These are phyloP conservation scores for Coniferiporia sulphurascens DNA, from an alignment of 1,284 basidiomycete species.

Conservation along the genomic window DNA sequence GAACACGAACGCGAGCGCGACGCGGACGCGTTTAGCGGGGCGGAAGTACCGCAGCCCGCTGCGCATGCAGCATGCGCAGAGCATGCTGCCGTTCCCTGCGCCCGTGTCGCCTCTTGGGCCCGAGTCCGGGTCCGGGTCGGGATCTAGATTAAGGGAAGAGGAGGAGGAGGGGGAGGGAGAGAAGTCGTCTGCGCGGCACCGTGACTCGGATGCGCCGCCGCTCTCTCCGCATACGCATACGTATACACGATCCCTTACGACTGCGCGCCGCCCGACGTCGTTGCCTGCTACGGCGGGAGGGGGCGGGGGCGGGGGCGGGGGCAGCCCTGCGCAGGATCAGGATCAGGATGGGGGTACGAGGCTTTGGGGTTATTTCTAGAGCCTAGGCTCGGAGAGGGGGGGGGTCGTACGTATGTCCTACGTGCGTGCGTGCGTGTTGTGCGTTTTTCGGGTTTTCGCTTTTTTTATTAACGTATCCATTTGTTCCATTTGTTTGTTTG, in stretches of 20 bases:
- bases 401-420: too few relatives aligned
- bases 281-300: not conserved
- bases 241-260: too few relatives aligned
- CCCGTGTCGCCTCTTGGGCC: too few relatives aligned
- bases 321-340: not conserved
- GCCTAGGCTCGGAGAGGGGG: not conserved
- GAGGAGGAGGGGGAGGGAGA: not conserved
- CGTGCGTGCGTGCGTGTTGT: too few relatives aligned
- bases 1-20: not conserved
- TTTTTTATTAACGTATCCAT: too few relatives aligned
- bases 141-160: not conserved
- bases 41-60: not conserved
- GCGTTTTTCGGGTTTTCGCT: too few relatives aligned
- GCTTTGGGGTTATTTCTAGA: slow-evolving; percentile 13
- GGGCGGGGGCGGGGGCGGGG: not conserved
- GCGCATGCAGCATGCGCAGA: slow-evolving; percentile 15
- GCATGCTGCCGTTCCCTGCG: slow-evolving; percentile 14
- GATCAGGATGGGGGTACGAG: not conserved
- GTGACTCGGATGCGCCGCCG: too few relatives aligned
- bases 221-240: not conserved
- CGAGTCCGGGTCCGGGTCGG: not conserved
- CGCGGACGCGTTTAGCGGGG: not conserved
- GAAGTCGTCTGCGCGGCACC: not conserved
- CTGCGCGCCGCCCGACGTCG: slow-evolving; percentile 9
- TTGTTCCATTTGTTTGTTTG: too few relatives aligned